These are phyloP conservation scores for Piloderma croceum DNA, from an alignment of 768 basidiomycete species.

Conservation along the genomic window DNA sequence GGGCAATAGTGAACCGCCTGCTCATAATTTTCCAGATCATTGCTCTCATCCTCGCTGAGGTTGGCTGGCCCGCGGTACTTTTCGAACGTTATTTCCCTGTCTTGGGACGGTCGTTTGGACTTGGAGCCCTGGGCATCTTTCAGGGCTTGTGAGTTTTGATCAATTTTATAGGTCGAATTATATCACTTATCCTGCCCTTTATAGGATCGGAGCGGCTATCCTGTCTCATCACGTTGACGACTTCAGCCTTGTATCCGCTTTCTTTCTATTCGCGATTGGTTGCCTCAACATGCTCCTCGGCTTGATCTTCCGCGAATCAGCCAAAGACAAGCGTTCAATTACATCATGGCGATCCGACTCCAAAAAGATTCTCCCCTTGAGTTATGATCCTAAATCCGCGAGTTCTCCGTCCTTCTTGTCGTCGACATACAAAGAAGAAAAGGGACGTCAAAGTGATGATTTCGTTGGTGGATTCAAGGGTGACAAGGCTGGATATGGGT, in stretches of 20 bases:
- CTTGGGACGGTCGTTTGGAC: conserved; percentile 75
- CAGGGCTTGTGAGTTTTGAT: conserved; percentile 64
- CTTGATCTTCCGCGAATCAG: conserved; percentile 61
- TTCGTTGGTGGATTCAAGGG: conserved; percentile 20
- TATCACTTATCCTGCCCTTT: not conserved
- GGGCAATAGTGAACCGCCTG: conserved; percentile 83
- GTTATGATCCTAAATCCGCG: conserved; percentile 33
- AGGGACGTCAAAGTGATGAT: conserved; percentile 12
- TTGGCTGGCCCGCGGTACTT: conserved; percentile 73
- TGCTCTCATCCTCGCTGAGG: conserved; percentile 75
- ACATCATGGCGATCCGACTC: conserved; percentile 55
- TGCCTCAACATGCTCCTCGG: conserved; percentile 81
- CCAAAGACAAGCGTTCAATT: conserved; percentile 58
- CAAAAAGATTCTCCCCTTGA: conserved; percentile 47
- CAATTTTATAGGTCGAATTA: not conserved
- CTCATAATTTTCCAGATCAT: conserved; percentile 83
- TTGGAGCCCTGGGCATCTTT: conserved; percentile 83
- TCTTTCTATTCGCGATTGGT: conserved; percentile 89
- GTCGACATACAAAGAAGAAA: conserved; percentile 18
- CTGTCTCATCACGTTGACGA: conserved; percentile 78
- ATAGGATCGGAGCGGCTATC: conserved; percentile 62
- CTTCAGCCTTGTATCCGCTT: conserved; percentile 86
- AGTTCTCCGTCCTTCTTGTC: conserved; percentile 29
- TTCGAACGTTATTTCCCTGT: conserved; percentile 86
- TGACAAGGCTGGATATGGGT: conserved; percentile 57